A percentile compares a stretch with the other conserved stretches of the same genome.
Conservation (phyloP, 495 filamentous ascomycete species). For the Aspergillus kassunensis region DNA sequence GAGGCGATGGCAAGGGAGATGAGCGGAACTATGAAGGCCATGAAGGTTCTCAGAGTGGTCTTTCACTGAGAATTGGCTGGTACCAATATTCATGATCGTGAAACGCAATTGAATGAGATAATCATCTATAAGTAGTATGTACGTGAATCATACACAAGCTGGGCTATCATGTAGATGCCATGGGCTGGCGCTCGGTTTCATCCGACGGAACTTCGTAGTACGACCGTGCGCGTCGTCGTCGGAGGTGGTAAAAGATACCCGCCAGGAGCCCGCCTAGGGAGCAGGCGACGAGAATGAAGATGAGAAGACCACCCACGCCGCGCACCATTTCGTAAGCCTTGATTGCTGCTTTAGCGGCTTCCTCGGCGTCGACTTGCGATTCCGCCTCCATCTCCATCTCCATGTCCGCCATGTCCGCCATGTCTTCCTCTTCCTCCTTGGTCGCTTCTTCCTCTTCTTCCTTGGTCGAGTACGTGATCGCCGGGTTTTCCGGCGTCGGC, state of each 20-base stretch:
- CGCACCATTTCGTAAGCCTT: conserved; percentile 36
- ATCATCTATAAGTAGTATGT: conserved; percentile 3
- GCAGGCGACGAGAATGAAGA: conserved; percentile 29
- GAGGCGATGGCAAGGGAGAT: conserved; percentile 14
- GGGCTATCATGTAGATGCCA: conserved; percentile 7
- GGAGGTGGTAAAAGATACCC: conserved; percentile 22
- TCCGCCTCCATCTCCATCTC: conserved; percentile 7
- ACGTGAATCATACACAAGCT: conserved; percentile 8
- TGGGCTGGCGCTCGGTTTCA: conserved; percentile 30
- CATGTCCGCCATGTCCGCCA: conserved; percentile 12
- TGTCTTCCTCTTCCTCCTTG: conserved; percentile 5
- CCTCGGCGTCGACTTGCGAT: conserved; percentile 22
- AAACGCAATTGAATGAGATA: background rate
- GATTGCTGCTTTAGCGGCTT: conserved; percentile 29
- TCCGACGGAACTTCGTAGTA: conserved; percentile 34
- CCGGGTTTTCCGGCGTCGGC: conserved; percentile 32
- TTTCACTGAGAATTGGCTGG: background rate
- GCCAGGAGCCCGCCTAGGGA: conserved; percentile 26
- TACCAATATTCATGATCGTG: too few species aligned
- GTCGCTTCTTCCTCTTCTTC: conserved; percentile 4
- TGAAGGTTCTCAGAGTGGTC: conserved; percentile 9
- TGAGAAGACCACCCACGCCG: conserved; percentile 30
- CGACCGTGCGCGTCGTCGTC: conserved; percentile 24
- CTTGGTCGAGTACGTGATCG: conserved; percentile 22
- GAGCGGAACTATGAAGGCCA: conserved; percentile 8